Percentiles rank a stretch among this genome's conserved stretches.
Evolutionary conservation across 768 basidiomycete genomes (phyloP).

Genomic region (Ramaria sp.): DNA sequence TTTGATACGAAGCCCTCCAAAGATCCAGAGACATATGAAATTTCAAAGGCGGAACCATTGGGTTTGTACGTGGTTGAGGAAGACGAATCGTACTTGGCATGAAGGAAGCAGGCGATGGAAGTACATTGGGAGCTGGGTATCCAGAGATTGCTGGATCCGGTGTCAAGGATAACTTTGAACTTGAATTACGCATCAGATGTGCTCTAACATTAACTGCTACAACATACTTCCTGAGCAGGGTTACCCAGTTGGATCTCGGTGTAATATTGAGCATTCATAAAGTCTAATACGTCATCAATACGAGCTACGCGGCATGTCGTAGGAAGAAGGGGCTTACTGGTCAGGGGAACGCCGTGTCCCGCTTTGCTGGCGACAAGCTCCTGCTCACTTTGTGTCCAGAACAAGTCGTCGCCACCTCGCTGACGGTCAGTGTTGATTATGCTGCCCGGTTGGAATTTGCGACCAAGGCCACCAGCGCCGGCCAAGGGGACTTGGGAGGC

Average conservation of each 20-base stretch:
- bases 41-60: conserved; percentile 83
- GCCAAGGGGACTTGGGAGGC: conserved; percentile 51
- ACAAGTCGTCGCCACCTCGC: conserved; percentile 45
- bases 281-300: conserved; percentile 45
- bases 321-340: conserved; percentile 46
- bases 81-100: conserved; percentile 79
- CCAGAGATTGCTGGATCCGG: conserved; percentile 92
- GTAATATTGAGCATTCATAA: conserved; percentile 97
- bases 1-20: conserved; percentile 94
- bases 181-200: conserved; percentile 18
- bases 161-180: conserved; percentile 95
- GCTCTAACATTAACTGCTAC: not conserved
- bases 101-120: conserved; percentile 90
- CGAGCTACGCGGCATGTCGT: not conserved
- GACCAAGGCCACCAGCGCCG: conserved; percentile 65
- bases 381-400: conserved; percentile 59
- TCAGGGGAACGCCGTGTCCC: conserved; percentile 82
- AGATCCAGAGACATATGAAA: conserved; percentile 91
- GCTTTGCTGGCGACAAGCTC: conserved; percentile 48
- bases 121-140: conserved; percentile 75
- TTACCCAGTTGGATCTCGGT: conserved; percentile 76
- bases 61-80: conserved; percentile 77
- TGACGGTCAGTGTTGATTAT: not conserved
- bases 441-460: conserved; percentile 26
- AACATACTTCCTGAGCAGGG: conserved; percentile 68